Base-by-base conservation (phyloP, 805 yeast species). In the Myxozyma lipomycoides region DNA sequence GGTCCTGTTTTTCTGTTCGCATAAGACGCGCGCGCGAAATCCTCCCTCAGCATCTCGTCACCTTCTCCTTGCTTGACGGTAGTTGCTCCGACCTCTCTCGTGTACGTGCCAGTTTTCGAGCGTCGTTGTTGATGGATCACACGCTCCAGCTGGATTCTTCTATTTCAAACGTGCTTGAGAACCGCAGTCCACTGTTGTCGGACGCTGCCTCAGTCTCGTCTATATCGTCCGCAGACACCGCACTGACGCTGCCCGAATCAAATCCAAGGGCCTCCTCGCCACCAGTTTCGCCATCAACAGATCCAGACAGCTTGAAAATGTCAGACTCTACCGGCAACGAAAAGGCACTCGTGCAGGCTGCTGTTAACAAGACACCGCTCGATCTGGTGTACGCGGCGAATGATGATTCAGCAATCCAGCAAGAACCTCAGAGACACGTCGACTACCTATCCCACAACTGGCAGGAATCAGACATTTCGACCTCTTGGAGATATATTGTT, bases 401-500 rank as follows among this genome's bases (percentile, higher is more conserved):
- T 48, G 97, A 90, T 68, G 97, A 90, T 68, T 79, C 81, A 28
- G 95, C 84, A 63, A 73, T 90, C 34, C 78, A 78, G 46, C 78
- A 80, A 59, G 93, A 85, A 62, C 96, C 98, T 3, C 78, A 85
- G 45, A 78, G 83, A 48, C 97, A 90, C 64, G 98, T 93, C 6
- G 99, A 93, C 71, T 93, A 93, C 68, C 74, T 93, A 45, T 86
- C 96, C 3, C 96, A 93, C 66, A 77, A 93, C 66, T 93, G 99
- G 99, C 87, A 88, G 61, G 98, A 90, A 58, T 72, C 81, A 3
- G 98, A 93, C 65, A 86, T 93, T 26, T 86, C 95, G 10, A 86
- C 86, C 56, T 87, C 96, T 26, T 93, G 99, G 99, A 77, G 96
- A 59, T 93, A 93, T 66, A 84, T 93, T 50, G 89, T 88, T 39